Conservation (phyloP, 2,329 filamentous ascomycete genomes). For the Stachybotrys chlorohalonatus region DNA sequence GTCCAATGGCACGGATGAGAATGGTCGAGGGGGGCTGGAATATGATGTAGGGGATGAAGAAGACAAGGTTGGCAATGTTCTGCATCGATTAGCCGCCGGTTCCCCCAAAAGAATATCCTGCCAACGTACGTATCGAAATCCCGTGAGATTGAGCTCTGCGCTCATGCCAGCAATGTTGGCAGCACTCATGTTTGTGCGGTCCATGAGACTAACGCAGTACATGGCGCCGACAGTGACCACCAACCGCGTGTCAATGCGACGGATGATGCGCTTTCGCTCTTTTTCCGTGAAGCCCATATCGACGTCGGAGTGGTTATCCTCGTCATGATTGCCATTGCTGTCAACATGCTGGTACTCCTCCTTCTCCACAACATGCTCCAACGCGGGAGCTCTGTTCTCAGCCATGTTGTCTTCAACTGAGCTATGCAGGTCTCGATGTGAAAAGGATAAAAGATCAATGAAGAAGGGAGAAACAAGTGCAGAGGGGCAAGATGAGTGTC, state of each 20-base stretch:
- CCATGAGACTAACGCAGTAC: constrained; percentile 71
- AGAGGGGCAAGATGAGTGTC: background rate
- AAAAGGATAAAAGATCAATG: background rate
- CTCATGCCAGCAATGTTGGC: constrained; percentile 62
- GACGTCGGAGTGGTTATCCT: constrained; percentile 13
- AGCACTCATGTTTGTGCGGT: constrained; percentile 66
- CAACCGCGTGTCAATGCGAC: constrained; percentile 58
- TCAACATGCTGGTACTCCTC: constrained; percentile 15
- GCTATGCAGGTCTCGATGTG: background rate
- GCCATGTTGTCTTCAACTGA: constrained; percentile 11
- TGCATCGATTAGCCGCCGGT: constrained; percentile 10
- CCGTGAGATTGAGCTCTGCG: constrained; percentile 31
- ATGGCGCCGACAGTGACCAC: constrained; percentile 53
- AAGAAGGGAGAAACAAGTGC: background rate
- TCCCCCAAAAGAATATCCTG: background rate
- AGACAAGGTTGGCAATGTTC: constrained; percentile 61
- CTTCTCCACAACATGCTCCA: constrained; percentile 13
- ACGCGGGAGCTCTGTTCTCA: constrained; percentile 5
- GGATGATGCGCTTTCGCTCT: constrained; percentile 60
- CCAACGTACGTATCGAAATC: background rate
- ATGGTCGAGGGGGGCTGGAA: constrained; percentile 66
- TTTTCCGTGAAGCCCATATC: constrained; percentile 43
- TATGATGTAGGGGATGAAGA: constrained; percentile 65
- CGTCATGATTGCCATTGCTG: constrained; percentile 8
- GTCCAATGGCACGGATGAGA: constrained; percentile 57